phyloP scores from a whole-genome alignment of 441 rosid genomes.

The Jatropha podagrica region DNA sequence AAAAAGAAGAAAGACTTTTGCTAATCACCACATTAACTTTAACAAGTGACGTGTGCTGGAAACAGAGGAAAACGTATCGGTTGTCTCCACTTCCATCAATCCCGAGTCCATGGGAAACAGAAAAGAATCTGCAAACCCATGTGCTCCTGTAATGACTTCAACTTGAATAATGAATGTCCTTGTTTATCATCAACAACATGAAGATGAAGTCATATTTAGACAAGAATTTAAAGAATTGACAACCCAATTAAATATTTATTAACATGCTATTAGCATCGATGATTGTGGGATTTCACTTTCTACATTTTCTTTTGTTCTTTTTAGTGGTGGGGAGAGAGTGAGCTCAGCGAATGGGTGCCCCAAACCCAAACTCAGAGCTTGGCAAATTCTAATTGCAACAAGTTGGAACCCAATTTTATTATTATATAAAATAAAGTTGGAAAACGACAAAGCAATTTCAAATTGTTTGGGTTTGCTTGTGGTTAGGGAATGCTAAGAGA shows the following conservation, averaged over 20 bases:
- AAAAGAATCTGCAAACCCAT: not conserved
- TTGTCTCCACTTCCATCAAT: conserved; percentile 27
- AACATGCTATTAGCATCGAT: not conserved
- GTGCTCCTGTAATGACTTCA: not conserved
- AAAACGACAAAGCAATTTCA: not conserved
- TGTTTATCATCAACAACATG: too few relatives aligned
- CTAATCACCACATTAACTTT: not conserved
- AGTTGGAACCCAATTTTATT: not conserved
- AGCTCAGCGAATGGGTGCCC: conserved; percentile 16
- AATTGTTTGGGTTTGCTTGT: not conserved
- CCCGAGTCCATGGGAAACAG: conserved; percentile 27
- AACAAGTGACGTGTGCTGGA: not conserved
- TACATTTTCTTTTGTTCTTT: not conserved
- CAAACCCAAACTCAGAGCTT: not conserved
- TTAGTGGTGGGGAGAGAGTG: not conserved
- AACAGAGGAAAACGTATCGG: not conserved
- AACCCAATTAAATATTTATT: too few relatives aligned
- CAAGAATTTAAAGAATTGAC: too few relatives aligned
- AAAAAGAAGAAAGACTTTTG: not conserved
- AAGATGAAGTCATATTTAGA: not conserved
- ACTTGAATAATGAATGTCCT: too few relatives aligned
- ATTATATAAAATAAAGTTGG: not conserved
- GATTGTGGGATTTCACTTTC: conserved; percentile 11
- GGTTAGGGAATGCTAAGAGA: conserved; percentile 3
- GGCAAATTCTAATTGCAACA: not conserved